phyloP scores from a whole-genome alignment of 768 basidiomycete genomes.

The Roridomyces roridus region DNA sequence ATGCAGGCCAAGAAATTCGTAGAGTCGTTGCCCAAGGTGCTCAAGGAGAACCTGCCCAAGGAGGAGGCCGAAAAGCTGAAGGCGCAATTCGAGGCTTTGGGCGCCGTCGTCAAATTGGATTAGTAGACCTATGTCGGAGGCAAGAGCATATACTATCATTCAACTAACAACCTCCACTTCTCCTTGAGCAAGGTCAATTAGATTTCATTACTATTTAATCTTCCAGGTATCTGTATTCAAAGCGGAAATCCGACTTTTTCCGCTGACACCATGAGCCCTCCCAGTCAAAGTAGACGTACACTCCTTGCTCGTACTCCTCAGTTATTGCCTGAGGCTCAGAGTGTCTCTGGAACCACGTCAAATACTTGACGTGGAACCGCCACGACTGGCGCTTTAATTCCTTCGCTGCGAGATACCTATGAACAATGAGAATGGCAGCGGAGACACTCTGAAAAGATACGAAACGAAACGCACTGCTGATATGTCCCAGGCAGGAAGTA shows the following conservation, averaged over 20 bases:
- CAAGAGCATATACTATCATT: conserved; percentile 21
- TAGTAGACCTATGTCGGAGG: conserved; percentile 42
- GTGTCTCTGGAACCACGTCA: conserved; percentile 99
- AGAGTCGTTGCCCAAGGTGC: conserved; percentile 88
- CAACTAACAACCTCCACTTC: too few species aligned
- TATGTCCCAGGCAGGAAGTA: conserved; percentile 98
- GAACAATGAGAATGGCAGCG: too few species aligned
- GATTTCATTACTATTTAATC: conserved; percentile 58
- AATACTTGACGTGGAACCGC: conserved; percentile 99
- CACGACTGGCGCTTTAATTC: conserved; percentile 98
- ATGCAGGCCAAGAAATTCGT: conserved; percentile 98
- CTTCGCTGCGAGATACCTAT: conserved; percentile 91
- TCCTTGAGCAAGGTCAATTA: too few species aligned
- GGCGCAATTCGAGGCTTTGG: conserved; percentile 87
- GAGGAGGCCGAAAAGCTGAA: conserved; percentile 98
- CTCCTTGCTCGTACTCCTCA: conserved; percentile 99
- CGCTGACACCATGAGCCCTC: conserved; percentile 98
- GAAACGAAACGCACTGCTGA: conserved; percentile 76
- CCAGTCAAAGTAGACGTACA: conserved; percentile 99
- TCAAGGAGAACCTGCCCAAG: conserved; percentile 95
- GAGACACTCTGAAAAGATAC: conserved; percentile 6
- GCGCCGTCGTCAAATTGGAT: conserved; percentile 87
- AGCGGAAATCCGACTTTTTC: conserved; percentile 98
- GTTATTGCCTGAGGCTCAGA: conserved; percentile 98
- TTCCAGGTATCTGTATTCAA: conserved; percentile 94